Conservation (phyloP, 73 alveolate species). For the Paramecium octaurelia region DNA sequence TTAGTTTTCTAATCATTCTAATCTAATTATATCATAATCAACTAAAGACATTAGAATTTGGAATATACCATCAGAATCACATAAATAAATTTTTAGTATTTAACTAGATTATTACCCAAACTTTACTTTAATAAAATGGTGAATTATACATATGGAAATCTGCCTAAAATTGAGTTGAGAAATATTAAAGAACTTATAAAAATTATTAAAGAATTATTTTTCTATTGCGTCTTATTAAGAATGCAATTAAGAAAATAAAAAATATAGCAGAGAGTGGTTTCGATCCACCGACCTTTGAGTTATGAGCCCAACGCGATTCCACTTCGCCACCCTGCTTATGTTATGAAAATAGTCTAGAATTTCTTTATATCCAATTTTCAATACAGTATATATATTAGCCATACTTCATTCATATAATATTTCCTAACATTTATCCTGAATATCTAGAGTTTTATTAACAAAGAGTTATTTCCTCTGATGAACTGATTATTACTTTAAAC, state of each 20-base stretch:
- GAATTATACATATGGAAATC: background rate
- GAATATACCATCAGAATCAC: background rate
- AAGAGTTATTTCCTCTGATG: background rate
- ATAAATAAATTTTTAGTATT: background rate
- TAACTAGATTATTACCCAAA: background rate
- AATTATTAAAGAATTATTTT: background rate
- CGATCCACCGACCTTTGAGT: constrained; percentile 99
- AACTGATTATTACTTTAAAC: background rate
- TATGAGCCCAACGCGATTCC: constrained; percentile 99
- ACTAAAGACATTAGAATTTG: background rate
- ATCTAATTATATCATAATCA: background rate
- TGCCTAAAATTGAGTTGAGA: background rate
- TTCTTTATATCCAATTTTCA: background rate
- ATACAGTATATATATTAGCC: background rate
- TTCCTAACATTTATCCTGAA: background rate
- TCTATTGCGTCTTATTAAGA: background rate
- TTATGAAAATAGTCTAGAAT: background rate
- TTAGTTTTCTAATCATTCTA: background rate
- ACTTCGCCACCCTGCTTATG: constrained; percentile 96
- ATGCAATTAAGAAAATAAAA: background rate
- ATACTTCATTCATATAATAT: background rate
- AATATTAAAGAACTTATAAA: background rate
- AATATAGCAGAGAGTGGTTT: constrained; percentile 92
- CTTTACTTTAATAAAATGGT: background rate
- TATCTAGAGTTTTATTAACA: background rate